Evolutionary conservation across 2,329 filamentous ascomycete species (phyloP).

Genomic region (Beauveria pseudobassiana): DNA sequence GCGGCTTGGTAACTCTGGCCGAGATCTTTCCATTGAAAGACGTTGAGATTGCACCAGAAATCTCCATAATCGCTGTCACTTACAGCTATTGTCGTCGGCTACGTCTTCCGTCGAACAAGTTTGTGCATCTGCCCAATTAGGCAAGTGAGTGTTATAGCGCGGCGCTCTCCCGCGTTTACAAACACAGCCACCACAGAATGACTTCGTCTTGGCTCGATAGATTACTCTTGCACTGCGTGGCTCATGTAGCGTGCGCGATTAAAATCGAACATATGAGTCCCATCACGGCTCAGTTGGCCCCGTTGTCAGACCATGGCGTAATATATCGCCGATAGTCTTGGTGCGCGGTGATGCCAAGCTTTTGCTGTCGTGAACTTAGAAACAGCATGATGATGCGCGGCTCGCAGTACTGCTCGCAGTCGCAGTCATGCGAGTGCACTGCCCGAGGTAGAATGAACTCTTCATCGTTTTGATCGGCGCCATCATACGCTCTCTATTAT

Average conservation of each 20-base stretch:
- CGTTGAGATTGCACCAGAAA: too few species aligned
- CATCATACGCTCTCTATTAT: background rate
- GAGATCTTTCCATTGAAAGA: too few species aligned
- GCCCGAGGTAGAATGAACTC: background rate
- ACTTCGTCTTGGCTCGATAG: background rate
- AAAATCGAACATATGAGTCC: too few species aligned
- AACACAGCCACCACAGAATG: conserved; percentile 3
- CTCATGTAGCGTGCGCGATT: background rate
- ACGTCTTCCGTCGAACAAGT: background rate
- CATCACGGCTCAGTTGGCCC: background rate
- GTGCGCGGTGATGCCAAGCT: too few species aligned
- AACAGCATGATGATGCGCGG: too few species aligned
- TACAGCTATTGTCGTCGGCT: background rate
- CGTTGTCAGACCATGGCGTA: background rate
- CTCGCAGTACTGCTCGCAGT: too few species aligned
- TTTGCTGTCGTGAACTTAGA: too few species aligned
- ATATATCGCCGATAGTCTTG: background rate
- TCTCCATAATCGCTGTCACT: too few species aligned
- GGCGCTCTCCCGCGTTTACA: background rate
- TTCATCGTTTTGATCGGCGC: background rate
- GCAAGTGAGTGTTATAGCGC: background rate
- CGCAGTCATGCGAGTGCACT: background rate
- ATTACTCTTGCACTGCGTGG: background rate
- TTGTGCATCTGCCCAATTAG: background rate
- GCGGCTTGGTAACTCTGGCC: too few species aligned